Conservation (phyloP, 768 basidiomycete genomes). For the Boletus vinaceobasis region DNA sequence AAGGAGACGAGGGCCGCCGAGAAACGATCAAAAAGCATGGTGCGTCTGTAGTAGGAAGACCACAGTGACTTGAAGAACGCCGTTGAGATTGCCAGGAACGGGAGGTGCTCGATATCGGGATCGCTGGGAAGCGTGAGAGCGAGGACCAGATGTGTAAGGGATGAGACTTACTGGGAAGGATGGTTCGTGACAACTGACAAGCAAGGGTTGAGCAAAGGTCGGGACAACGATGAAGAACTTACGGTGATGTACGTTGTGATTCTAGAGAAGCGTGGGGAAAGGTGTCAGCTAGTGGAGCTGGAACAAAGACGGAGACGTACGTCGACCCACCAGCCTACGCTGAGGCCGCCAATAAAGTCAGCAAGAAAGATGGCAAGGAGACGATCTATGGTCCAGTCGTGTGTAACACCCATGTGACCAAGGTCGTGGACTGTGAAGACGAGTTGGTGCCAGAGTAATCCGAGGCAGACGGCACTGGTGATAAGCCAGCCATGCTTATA, state of each 20-base stretch:
- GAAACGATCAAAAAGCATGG: conserved; percentile 74
- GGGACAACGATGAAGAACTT: conserved; percentile 35
- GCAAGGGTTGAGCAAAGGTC: conserved; percentile 3
- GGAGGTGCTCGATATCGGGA: conserved; percentile 83
- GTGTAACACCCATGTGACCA: conserved; percentile 92
- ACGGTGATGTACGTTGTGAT: conserved; percentile 96
- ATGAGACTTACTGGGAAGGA: conserved; percentile 75
- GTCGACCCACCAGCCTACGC: conserved; percentile 97
- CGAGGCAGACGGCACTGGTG: conserved; percentile 75
- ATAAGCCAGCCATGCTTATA: conserved; percentile 67
- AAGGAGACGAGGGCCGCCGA: conserved; percentile 62
- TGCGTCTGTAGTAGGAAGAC: conserved; percentile 92
- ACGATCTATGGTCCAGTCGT: conserved; percentile 79
- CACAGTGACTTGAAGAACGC: conserved; percentile 82
- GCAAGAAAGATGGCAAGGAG: conserved; percentile 76
- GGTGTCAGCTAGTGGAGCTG: conserved; percentile 4
- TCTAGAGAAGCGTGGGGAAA: conserved; percentile 40
- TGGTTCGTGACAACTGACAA: conserved; percentile 90
- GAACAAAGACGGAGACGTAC: conserved; percentile 50
- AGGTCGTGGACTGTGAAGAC: conserved; percentile 92
- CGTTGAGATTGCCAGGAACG: conserved; percentile 92
- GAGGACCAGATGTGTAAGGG: background rate
- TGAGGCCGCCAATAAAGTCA: conserved; percentile 87
- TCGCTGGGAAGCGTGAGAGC: conserved; percentile 46
- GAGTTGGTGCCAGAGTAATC: conserved; percentile 93